Percentiles rank a stretch among this genome's conserved stretches.
phyloP scores from a whole-genome alignment of 805 yeast species.

The Ogataea neopini region DNA sequence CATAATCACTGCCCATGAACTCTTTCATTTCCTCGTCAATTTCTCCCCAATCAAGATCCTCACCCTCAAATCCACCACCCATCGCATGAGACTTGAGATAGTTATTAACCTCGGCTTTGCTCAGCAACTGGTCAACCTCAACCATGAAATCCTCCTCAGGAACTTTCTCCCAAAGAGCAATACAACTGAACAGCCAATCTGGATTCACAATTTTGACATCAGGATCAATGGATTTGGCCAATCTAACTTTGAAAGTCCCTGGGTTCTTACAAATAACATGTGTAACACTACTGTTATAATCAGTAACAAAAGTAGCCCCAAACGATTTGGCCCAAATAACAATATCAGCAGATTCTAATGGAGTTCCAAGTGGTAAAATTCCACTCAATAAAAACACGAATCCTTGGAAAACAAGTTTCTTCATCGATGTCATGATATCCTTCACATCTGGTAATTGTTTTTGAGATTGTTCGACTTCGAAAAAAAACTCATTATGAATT shows the following conservation, averaged over 20 bases:
- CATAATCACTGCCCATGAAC: conserved; percentile 47
- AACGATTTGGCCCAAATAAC: conserved; percentile 91
- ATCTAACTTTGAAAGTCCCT: conserved; percentile 79
- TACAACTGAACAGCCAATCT: conserved; percentile 88
- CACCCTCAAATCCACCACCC: conserved; percentile 30
- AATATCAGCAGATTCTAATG: conserved; percentile 74
- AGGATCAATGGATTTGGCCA: conserved; percentile 66
- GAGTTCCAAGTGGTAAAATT: conserved; percentile 80
- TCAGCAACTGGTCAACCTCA: conserved; percentile 47
- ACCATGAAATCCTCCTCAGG: conserved; percentile 62
- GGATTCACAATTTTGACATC: conserved; percentile 78
- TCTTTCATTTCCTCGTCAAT: conserved; percentile 59
- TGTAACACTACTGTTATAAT: conserved; percentile 72
- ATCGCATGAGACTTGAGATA: conserved; percentile 39
- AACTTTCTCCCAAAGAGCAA: conserved; percentile 73
- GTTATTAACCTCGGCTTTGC: conserved; percentile 46
- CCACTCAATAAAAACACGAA: conserved; percentile 82
- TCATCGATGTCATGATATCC: conserved; percentile 72
- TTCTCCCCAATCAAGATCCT: conserved; percentile 47
- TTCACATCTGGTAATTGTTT: conserved; percentile 59
- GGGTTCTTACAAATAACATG: conserved; percentile 84
- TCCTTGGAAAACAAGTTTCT: conserved; percentile 63
- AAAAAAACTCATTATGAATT: conserved; percentile 70
- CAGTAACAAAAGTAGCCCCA: conserved; percentile 82
- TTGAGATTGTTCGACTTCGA: conserved; percentile 39